phyloP scores from a whole-genome alignment of 495 filamentous ascomycete species.

The Penicillium pancosmium region DNA sequence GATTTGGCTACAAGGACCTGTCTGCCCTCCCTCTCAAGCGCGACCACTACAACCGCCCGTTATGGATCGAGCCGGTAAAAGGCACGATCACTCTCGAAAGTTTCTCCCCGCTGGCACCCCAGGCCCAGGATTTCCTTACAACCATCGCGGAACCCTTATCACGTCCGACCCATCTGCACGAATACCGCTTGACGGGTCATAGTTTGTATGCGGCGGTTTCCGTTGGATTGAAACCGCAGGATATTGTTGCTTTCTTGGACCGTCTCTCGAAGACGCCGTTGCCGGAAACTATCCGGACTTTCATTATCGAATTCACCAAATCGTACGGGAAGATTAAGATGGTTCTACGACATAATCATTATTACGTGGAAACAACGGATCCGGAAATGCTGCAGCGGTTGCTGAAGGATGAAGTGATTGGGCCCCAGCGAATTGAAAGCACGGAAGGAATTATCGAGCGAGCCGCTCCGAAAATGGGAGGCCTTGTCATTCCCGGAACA shows the following conservation, averaged over 20 bases:
- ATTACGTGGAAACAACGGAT: slow-evolving; percentile 90
- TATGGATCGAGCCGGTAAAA: slow-evolving; percentile 87
- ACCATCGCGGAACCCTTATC: slow-evolving; percentile 94
- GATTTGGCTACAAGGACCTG: slow-evolving; percentile 76
- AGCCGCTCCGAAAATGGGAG: slow-evolving; percentile 85
- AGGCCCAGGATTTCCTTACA: slow-evolving; percentile 92
- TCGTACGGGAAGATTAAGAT: slow-evolving; percentile 96
- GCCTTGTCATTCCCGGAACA: slow-evolving; percentile 90
- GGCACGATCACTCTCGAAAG: slow-evolving; percentile 94
- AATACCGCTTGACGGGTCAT: slow-evolving; percentile 89
- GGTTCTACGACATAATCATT: slow-evolving; percentile 90
- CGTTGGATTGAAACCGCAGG: slow-evolving; percentile 80
- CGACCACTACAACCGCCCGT: slow-evolving; percentile 83
- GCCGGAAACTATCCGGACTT: slow-evolving; percentile 73
- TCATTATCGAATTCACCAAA: slow-evolving; percentile 81
- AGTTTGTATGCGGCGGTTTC: slow-evolving; percentile 95
- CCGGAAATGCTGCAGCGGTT: slow-evolving; percentile 81
- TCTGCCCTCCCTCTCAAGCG: slow-evolving; percentile 79
- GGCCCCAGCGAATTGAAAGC: slow-evolving; percentile 62
- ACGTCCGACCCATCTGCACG: slow-evolving; percentile 84
- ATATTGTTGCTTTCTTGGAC: slow-evolving; percentile 88
- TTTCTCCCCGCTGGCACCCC: slow-evolving; percentile 80
- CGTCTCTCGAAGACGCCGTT: slow-evolving; percentile 84
- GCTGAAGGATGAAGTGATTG: slow-evolving; percentile 72
- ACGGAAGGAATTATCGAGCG: slow-evolving; percentile 73